Evolutionary conservation across 306 rosid genomes (phyloP).

Genomic region (Vigna unguiculata): DNA sequence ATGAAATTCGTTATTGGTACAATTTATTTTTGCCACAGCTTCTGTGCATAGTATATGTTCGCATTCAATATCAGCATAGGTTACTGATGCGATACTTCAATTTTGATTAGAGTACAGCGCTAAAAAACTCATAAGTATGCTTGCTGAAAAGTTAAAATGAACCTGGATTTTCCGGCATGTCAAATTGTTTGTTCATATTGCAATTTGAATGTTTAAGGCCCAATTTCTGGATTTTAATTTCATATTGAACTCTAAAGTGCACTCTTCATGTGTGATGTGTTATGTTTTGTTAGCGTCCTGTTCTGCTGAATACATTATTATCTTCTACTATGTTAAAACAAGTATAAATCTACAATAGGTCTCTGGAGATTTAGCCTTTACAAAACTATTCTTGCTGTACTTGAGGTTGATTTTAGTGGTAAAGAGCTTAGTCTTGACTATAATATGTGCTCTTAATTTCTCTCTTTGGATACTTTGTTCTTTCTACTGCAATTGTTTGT

Average conservation of each 20-base stretch:
- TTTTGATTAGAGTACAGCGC: background rate
- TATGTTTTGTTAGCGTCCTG: background rate
- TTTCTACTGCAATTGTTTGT: constrained; percentile 21
- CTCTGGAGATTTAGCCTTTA: background rate
- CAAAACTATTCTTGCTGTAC: background rate
- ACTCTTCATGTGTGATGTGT: background rate
- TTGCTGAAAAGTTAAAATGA: background rate
- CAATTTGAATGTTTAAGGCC: background rate
- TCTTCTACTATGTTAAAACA: background rate
- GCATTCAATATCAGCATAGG: background rate
- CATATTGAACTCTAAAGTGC: background rate
- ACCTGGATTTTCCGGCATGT: background rate
- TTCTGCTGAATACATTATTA: background rate
- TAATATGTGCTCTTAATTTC: background rate
- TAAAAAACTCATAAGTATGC: background rate
- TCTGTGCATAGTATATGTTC: background rate
- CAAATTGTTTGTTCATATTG: background rate
- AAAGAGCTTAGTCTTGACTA: background rate
- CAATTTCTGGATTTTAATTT: background rate
- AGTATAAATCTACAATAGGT: background rate
- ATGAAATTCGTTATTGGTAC: background rate
- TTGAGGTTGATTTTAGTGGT: constrained; percentile 16
- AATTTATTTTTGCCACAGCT: too few species aligned
- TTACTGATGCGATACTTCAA: background rate
- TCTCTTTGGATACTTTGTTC: background rate